Conservation (phyloP, 257 asterid genomes). For the Solanum tacnaense region DNA sequence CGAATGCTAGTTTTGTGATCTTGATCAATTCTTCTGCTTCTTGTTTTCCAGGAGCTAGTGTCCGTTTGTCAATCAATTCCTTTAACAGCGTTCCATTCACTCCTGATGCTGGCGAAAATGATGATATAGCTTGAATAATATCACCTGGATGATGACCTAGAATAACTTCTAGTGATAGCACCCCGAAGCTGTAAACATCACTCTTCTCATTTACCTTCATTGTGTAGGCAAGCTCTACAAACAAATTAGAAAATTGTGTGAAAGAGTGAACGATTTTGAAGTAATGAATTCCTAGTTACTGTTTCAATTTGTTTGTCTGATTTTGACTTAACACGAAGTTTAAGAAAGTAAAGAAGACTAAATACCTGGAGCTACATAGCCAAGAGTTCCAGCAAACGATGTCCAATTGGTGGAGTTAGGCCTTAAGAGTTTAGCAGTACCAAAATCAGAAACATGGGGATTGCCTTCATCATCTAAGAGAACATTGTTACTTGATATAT, state of each 20-base stretch:
- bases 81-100: background rate
- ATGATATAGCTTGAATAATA: background rate
- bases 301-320: too few species aligned
- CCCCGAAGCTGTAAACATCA: conserved; percentile 27
- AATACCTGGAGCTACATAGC: conserved; percentile 29
- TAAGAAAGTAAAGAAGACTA: background rate
- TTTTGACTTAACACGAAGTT: background rate
- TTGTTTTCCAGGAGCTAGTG: conserved; percentile 5
- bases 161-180: conserved; percentile 18
- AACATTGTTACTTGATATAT: conserved; percentile 28
- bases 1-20: conserved; percentile 4
- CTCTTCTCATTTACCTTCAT: conserved; percentile 20
- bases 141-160: conserved; percentile 34
- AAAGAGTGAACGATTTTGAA: background rate
- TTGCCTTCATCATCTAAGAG: conserved; percentile 18
- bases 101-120: background rate
- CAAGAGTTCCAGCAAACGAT: conserved; percentile 26
- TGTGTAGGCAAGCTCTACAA: conserved; percentile 22
- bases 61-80: conserved; percentile 16
- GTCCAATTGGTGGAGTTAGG: conserved; percentile 22
- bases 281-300: background rate
- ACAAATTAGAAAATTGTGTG: background rate
- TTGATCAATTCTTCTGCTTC: conserved; percentile 9
- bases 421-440: conserved; percentile 22
- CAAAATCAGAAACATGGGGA: conserved; percentile 32